These are phyloP conservation scores for Trichophyton rubrum DNA, from an alignment of 2,329 filamentous ascomycete genomes.

Conservation along the genomic window DNA sequence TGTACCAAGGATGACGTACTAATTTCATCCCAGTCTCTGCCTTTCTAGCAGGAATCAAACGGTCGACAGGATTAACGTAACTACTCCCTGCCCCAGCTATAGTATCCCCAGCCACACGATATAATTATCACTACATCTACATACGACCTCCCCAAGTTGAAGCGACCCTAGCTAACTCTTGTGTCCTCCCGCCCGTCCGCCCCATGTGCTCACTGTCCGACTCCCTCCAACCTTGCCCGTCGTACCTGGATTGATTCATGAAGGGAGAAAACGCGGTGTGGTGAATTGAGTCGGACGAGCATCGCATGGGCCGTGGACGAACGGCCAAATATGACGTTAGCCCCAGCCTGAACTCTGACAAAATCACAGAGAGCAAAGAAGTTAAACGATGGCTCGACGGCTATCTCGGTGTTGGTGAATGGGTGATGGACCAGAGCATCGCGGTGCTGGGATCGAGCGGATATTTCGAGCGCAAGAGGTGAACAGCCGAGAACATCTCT, in stretches of 20 bases:
- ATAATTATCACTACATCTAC: slow-evolving; percentile 5
- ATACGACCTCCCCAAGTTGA: background rate
- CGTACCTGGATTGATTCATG: background rate
- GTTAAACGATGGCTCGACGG: slow-evolving; percentile 80
- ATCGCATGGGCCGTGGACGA: slow-evolving; percentile 9
- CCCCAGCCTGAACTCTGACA: slow-evolving; percentile 75
- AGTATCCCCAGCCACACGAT: background rate
- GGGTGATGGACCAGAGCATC: slow-evolving; percentile 95
- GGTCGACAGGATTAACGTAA: slow-evolving; percentile 95
- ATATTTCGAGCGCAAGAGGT: slow-evolving; percentile 67
- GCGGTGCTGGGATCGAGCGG: slow-evolving; percentile 76
- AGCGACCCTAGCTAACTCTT: slow-evolving; percentile 6
- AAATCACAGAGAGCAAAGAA: slow-evolving; percentile 70
- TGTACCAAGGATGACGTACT: background rate
- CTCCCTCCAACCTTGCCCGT: background rate
- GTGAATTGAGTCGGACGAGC: slow-evolving; percentile 10
- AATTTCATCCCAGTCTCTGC: slow-evolving; percentile 58
- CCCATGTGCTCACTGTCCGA: background rate
- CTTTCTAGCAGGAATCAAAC: slow-evolving; percentile 92
- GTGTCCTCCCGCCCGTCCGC: slow-evolving; percentile 8
- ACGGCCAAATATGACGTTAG: slow-evolving; percentile 23
- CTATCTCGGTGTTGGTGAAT: slow-evolving; percentile 90
- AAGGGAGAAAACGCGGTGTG: slow-evolving; percentile 4
- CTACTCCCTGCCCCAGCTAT: slow-evolving; percentile 30
- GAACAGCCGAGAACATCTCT: background rate